Base-by-base conservation (phyloP, 2,329 filamentous ascomycete genomes). In the Microcyclosporella mali region DNA sequence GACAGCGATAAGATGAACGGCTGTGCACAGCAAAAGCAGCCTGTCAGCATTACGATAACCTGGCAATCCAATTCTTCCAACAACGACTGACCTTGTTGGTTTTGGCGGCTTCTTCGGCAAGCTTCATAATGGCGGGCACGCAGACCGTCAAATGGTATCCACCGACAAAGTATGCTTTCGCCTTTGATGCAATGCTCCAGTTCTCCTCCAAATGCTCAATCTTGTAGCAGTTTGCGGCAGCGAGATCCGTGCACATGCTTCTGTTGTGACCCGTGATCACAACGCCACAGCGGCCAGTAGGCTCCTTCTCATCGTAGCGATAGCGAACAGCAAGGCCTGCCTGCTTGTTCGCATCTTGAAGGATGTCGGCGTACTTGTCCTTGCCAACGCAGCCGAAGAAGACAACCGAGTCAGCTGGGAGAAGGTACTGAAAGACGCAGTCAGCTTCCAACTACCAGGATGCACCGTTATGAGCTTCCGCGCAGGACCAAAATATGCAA, bases 131-230 rank as follows among this genome's bases (percentile, higher is more conserved):
- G 54, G 92, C 90, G 16, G 85, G 82, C 33, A 90, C 88, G 70
- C 84, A 95, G 62, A 98, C 92, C 32, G 92, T 98, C 74, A 98
- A 79, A 75, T 98, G 92, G 75, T 88, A 98, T 34, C 92, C 92
- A 62, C 92, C 92, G 50, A 98, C 82, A 63, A 95, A 98, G 77
- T 83, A 95, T 59, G 85, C 76, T 63, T 89, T 79, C 43, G 90
- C 89, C 58, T 84, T 81, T 79, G 97, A 81, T 47, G 92, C 92
- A 39, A 95, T 77, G 55, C 80, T 77, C 92, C 92, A 98, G 69
- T 97, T 84, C 70, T 90, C 81, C 79, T 94, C 88, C 66, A 98
- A 72, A 69, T 98, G 92, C 52, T 92, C 88, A 40, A 95, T 67
- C 70, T 90, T 90, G 74, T 98, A 98, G 74, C 88, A 85, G 75